Percentiles rank a stretch among this genome's conserved stretches.
phyloP scores from a whole-genome alignment of 208 protist genomes.

The Herpetomonas samuelpessoai region DNA sequence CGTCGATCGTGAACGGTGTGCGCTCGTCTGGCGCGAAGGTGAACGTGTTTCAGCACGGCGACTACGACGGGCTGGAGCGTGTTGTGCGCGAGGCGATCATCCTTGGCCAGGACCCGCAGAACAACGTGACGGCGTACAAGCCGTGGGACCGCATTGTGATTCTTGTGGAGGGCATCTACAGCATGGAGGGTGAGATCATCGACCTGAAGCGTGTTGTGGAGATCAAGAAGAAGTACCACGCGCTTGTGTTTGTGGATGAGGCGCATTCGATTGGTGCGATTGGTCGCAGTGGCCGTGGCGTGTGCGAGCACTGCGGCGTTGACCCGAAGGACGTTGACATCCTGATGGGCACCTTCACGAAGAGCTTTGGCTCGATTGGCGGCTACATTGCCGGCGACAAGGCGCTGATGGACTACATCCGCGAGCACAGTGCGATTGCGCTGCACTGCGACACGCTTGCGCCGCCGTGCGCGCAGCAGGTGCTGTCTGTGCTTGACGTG shows the following conservation, averaged over 20 bases:
- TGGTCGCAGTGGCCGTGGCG: conserved; percentile 91
- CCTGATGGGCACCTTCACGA: conserved; percentile 97
- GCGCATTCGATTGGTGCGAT: conserved; percentile 98
- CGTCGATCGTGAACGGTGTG: conserved; percentile 97
- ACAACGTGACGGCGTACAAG: conserved; percentile 66
- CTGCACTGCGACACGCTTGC: conserved; percentile 84
- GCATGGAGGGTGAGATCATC: conserved; percentile 98
- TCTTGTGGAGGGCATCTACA: conserved; percentile 98
- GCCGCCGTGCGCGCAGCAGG: conserved; percentile 88
- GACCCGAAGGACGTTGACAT: conserved; percentile 93
- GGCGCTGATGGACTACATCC: conserved; percentile 72
- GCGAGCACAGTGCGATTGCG: conserved; percentile 56
- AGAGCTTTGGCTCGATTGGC: conserved; percentile 96
- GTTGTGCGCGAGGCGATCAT: conserved; percentile 84
- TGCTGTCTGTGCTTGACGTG: conserved; percentile 81
- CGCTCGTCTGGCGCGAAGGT: conserved; percentile 84
- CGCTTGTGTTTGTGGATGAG: conserved; percentile 97
- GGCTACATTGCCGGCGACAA: conserved; percentile 95
- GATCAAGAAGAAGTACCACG: too few relatives aligned
- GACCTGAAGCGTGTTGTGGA: too few relatives aligned
- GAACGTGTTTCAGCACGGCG: conserved; percentile 94
- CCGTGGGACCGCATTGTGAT: conserved; percentile 90
- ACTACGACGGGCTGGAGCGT: conserved; percentile 92
- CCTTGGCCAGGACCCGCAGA: conserved; percentile 88
- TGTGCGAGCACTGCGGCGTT: too few relatives aligned